phyloP scores from a whole-genome alignment of 2,329 filamentous ascomycete genomes.

The Niveomyces coronatus region DNA sequence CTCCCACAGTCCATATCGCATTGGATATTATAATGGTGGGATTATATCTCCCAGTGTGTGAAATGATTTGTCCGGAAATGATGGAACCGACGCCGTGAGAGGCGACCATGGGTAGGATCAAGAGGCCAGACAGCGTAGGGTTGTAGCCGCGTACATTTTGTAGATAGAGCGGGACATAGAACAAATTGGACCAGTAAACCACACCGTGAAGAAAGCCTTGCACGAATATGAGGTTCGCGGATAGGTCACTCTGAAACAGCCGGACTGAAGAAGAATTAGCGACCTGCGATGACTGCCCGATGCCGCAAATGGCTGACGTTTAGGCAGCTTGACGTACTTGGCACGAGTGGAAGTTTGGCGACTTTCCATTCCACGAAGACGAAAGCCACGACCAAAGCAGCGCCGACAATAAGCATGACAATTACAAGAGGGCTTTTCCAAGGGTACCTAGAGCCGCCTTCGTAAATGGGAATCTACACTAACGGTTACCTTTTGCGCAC shows the following conservation, averaged over 20 bases:
- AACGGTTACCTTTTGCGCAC: too few species aligned
- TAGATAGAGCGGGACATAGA: background rate
- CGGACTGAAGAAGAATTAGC: too few species aligned
- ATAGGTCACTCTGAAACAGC: background rate
- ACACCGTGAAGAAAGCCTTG: background rate
- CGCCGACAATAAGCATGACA: background rate
- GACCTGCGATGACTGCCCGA: too few species aligned
- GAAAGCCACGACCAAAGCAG: background rate
- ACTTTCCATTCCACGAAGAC: constrained; percentile 1
- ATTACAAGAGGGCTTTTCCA: constrained; percentile 2
- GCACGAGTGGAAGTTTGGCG: background rate
- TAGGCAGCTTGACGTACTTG: background rate
- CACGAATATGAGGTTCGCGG: background rate
- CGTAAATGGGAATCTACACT: background rate
- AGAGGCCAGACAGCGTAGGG: background rate
- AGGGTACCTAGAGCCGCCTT: background rate
- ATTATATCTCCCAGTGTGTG: background rate
- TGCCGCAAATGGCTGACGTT: background rate
- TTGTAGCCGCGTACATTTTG: constrained; percentile 1
- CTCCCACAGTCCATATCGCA: background rate
- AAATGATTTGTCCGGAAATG: background rate
- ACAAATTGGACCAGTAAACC: constrained; percentile 1
- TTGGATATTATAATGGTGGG: background rate
- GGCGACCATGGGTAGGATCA: constrained; percentile 4
- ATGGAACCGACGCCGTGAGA: constrained; percentile 1